phyloP scores from a whole-genome alignment of 371 early-diverging fungal species.

The Smittium mucronatum region DNA sequence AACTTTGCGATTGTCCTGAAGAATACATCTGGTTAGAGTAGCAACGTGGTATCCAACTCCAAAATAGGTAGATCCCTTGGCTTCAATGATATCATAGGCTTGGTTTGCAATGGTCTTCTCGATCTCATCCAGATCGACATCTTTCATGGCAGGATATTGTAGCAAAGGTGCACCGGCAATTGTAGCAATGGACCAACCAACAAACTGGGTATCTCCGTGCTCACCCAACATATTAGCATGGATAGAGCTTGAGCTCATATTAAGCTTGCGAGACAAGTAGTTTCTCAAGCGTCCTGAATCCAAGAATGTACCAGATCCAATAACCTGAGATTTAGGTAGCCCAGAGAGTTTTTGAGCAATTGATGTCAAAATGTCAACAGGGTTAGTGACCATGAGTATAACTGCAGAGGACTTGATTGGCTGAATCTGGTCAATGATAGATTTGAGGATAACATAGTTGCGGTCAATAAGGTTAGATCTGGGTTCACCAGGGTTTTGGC shows the following conservation, averaged over 20 bases:
- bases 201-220: slow-evolving; percentile 77
- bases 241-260: slow-evolving; percentile 53
- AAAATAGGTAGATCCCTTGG: slow-evolving; percentile 77
- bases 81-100: slow-evolving; percentile 71
- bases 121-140: slow-evolving; percentile 39
- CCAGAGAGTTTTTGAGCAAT: slow-evolving; percentile 71
- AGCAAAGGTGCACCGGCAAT: slow-evolving; percentile 61
- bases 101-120: slow-evolving; percentile 46
- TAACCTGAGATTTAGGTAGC: slow-evolving; percentile 58
- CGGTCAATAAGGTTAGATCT: slow-evolving; percentile 62
- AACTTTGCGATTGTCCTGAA: slow-evolving; percentile 44
- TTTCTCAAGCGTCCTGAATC: slow-evolving; percentile 66
- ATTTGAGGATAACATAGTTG: slow-evolving; percentile 59
- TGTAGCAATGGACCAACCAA: slow-evolving; percentile 61
- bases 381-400: slow-evolving; percentile 69
- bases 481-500: slow-evolving; percentile 63
- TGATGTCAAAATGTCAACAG: slow-evolving; percentile 66
- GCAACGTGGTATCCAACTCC: slow-evolving; percentile 77
- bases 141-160: slow-evolving; percentile 44
- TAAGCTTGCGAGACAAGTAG: slow-evolving; percentile 42
- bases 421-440: slow-evolving; percentile 53
- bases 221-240: slow-evolving; percentile 76
- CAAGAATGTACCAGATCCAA: slow-evolving; percentile 77
- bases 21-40: slow-evolving; percentile 47
- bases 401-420: slow-evolving; percentile 58